A percentile compares a stretch with the other conserved stretches of the same genome.
These are phyloP conservation scores for Gautieria morchelliformis DNA, from an alignment of 768 basidiomycete genomes.

Conservation along the genomic window DNA sequence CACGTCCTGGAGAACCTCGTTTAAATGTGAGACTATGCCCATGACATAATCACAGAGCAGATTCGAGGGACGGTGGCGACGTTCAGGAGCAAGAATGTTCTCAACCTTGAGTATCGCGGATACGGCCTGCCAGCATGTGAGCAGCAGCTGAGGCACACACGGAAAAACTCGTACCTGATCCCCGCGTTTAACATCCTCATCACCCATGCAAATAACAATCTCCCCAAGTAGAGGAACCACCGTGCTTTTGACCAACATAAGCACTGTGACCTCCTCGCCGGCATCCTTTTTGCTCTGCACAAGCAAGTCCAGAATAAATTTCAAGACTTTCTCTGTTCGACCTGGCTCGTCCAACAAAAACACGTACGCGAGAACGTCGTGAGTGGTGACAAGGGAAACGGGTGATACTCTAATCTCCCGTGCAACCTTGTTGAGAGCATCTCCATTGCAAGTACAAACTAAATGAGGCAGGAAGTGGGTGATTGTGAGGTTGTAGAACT, in stretches of 20 bases:
- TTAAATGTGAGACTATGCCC: conserved; percentile 76
- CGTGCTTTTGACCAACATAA: conserved; percentile 52
- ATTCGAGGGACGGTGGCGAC: conserved; percentile 24
- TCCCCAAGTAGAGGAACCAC: conserved; percentile 62
- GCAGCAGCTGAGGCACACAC: not conserved
- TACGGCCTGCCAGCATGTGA: conserved; percentile 28
- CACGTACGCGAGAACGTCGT: conserved; percentile 55
- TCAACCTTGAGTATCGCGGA: conserved; percentile 38
- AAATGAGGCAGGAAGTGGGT: conserved; percentile 58
- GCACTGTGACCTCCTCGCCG: conserved; percentile 26
- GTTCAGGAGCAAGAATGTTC: conserved; percentile 21
- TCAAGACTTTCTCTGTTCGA: conserved; percentile 48
- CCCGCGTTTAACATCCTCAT: conserved; percentile 41
- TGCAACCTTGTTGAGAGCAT: conserved; percentile 53
- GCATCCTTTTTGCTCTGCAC: conserved; percentile 30
- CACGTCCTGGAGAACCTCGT: conserved; percentile 78
- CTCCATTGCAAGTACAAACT: conserved; percentile 50
- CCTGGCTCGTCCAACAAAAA: conserved; percentile 48
- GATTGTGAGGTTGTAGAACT: conserved; percentile 58
- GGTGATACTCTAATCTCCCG: conserved; percentile 36
- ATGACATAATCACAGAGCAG: conserved; percentile 74
- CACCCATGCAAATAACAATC: conserved; percentile 70
- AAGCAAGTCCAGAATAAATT: conserved; percentile 56
- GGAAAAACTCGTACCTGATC: conserved; percentile 30
- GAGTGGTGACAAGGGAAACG: conserved; percentile 47